These are phyloP conservation scores for Diaporthe vexans DNA, from an alignment of 2,329 filamentous ascomycete species.

Conservation along the genomic window DNA sequence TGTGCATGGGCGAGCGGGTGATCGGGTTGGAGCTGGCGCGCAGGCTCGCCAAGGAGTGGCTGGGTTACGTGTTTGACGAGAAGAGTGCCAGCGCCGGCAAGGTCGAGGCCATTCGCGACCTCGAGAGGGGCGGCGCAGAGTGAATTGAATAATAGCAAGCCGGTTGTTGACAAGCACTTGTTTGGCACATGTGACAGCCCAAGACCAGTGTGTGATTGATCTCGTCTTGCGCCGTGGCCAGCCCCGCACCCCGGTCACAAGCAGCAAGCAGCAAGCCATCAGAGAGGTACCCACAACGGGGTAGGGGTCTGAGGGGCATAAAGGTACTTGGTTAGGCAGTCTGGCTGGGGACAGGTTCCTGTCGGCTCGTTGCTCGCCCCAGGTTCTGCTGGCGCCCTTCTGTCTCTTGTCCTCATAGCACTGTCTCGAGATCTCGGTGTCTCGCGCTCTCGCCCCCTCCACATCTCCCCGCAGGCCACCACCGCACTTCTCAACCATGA, in stretches of 20 bases:
- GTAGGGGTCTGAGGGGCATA: neutral
- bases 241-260: neutral
- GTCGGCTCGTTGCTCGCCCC: neutral
- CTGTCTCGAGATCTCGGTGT: neutral
- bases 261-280: neutral
- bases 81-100: slow-evolving; percentile 71
- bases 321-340: neutral
- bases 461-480: too few species aligned
- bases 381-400: neutral
- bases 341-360: neutral
- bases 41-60: slow-evolving; percentile 83
- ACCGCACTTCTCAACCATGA: slow-evolving; percentile 40
- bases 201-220: too few species aligned
- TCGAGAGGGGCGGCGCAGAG: slow-evolving; percentile 48
- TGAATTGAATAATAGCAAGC: slow-evolving; percentile 33
- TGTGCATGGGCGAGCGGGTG: slow-evolving; percentile 89
- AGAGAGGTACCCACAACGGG: neutral
- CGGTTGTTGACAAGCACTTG: neutral
- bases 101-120: slow-evolving; percentile 56
- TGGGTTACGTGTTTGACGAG: slow-evolving; percentile 83
- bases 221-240: neutral
- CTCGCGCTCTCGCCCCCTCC: too few species aligned
- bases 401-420: neutral
- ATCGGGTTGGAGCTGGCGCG: slow-evolving; percentile 85
- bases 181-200: too few species aligned